These are phyloP conservation scores for Colletotrichum filicis DNA, from an alignment of 2,329 filamentous ascomycete genomes.

Conservation along the genomic window DNA sequence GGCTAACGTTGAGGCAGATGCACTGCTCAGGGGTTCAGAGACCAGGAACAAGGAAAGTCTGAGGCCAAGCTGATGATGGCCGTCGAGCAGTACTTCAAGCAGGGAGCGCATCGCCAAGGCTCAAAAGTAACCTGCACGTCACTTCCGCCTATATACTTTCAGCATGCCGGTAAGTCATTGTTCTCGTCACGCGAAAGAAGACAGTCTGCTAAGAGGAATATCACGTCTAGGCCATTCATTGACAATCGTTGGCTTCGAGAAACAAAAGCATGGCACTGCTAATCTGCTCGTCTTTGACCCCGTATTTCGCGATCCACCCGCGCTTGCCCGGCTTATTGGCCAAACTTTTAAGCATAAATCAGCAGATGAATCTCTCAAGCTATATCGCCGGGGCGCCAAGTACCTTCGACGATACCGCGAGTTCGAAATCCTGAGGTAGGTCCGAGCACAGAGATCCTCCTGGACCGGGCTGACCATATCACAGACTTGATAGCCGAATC, in stretches of 20 bases:
- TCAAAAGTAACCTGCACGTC: constrained; percentile 77
- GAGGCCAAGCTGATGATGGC: constrained; percentile 70
- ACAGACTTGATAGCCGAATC: constrained; percentile 15
- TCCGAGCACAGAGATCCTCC: neutral
- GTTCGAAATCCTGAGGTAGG: constrained; percentile 75
- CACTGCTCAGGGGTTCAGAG: constrained; percentile 70
- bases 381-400: constrained; percentile 76
- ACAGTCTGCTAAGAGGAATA: neutral
- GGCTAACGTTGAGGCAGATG: constrained; percentile 55
- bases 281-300: constrained; percentile 91
- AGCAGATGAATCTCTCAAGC: constrained; percentile 69
- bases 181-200: neutral
- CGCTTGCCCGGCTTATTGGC: constrained; percentile 69
- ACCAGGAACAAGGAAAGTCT: constrained; percentile 55
- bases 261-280: constrained; percentile 68
- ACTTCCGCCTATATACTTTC: constrained; percentile 88
- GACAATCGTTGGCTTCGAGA: constrained; percentile 88
- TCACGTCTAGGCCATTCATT: constrained; percentile 77
- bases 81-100: constrained; percentile 80
- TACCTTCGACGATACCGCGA: constrained; percentile 78
- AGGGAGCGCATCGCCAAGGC: constrained; percentile 58
- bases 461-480: neutral
- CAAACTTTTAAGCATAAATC: constrained; percentile 55
- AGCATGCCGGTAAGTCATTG: constrained; percentile 72
- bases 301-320: constrained; percentile 76